These are phyloP conservation scores for Pelagomonas calceolata DNA, from an alignment of 108 stramenopile species.

Conservation along the genomic window DNA sequence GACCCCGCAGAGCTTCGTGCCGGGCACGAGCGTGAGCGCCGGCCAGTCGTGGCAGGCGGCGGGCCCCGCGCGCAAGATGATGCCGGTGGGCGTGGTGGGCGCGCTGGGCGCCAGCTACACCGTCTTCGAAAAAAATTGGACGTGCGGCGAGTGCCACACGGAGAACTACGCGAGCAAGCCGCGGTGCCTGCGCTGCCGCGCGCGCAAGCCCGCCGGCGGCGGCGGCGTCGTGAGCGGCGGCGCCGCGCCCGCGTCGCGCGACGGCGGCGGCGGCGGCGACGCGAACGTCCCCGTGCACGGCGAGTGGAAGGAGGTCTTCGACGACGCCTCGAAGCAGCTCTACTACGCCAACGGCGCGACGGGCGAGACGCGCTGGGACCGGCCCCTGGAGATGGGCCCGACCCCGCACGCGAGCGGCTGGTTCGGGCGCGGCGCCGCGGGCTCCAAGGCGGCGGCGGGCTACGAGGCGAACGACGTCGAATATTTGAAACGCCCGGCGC, in stretches of 20 bases:
- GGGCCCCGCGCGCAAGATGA: not conserved
- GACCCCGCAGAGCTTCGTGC: not conserved
- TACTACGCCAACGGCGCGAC: slow-evolving; percentile 38
- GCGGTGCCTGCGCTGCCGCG: slow-evolving; percentile 24
- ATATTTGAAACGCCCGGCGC: slow-evolving; percentile 22
- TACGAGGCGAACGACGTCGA: slow-evolving; percentile 20
- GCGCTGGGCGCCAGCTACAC: not conserved
- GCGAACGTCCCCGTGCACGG: slow-evolving; percentile 1
- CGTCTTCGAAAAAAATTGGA: slow-evolving; percentile 18
- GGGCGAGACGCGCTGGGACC: slow-evolving; percentile 28
- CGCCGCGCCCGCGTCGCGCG: not conserved
- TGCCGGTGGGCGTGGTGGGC: not conserved
- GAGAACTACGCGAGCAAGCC: slow-evolving; percentile 12
- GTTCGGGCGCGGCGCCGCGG: slow-evolving; percentile 39
- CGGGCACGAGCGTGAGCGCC: not conserved
- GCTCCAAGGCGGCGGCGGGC: not conserved
- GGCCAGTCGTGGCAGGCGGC: not conserved
- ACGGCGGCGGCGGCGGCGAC: not conserved
- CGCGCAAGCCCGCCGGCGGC: slow-evolving; percentile 8
- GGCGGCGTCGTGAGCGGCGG: not conserved
- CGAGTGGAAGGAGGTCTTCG: slow-evolving; percentile 33
- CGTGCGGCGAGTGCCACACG: slow-evolving; percentile 16
- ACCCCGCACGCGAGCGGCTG: slow-evolving; percentile 33
- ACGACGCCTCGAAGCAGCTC: slow-evolving; percentile 22
- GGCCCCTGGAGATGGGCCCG: slow-evolving; percentile 33